Percentiles rank a stretch among this genome's conserved stretches.
Conservation (phyloP, 78 protist species). For the Dictyostelium firmibasis region DNA sequence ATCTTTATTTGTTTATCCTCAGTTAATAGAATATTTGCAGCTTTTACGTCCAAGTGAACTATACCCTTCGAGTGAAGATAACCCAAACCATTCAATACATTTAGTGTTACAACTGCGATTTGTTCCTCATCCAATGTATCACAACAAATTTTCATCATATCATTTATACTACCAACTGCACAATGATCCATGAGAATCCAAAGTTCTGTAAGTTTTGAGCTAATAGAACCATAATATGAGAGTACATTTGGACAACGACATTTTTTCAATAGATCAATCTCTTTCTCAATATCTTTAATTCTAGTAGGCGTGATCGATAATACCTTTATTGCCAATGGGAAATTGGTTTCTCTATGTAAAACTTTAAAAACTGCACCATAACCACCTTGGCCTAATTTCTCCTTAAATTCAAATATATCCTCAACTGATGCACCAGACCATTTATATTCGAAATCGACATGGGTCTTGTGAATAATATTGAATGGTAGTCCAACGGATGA, state of each 20-base stretch:
- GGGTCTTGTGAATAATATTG: constrained; percentile 83
- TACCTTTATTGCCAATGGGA: constrained; percentile 60
- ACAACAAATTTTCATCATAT: constrained; percentile 71
- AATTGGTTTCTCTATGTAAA: constrained; percentile 52
- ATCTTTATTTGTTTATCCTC: constrained; percentile 60
- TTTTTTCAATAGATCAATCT: constrained; percentile 76
- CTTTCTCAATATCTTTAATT: constrained; percentile 65
- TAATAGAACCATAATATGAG: constrained; percentile 75
- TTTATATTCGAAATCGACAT: constrained; percentile 82
- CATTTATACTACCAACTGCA: constrained; percentile 87
- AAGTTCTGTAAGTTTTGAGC: constrained; percentile 76
- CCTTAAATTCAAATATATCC: constrained; percentile 68
- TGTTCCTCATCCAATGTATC: constrained; percentile 74
- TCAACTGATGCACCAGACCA: constrained; percentile 78
- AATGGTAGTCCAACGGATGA: constrained; percentile 69
- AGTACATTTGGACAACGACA: constrained; percentile 75
- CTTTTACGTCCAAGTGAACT: constrained; percentile 92
- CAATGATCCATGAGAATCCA: constrained; percentile 92
- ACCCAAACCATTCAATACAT: constrained; percentile 81
- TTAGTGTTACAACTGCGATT: constrained; percentile 48
- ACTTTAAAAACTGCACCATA: constrained; percentile 80
- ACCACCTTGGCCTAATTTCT: constrained; percentile 81
- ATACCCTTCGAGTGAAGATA: constrained; percentile 84
- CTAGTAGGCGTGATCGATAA: constrained; percentile 56
- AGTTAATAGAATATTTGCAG: constrained; percentile 84